These are phyloP conservation scores for Chalciporus chontae DNA, from an alignment of 768 basidiomycete genomes.

Conservation along the genomic window DNA sequence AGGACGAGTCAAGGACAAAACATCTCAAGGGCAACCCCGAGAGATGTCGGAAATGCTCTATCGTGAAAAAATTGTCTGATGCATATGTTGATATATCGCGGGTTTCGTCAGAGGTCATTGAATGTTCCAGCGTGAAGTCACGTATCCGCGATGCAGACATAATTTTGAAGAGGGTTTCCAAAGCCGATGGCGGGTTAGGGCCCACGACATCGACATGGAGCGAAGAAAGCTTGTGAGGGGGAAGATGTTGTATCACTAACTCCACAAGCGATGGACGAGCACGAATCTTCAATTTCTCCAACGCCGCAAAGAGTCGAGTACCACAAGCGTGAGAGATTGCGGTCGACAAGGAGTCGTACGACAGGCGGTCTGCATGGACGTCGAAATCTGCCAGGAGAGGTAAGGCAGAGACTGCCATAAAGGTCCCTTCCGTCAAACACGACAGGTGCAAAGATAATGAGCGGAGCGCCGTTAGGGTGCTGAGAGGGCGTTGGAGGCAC, in stretches of 20 bases:
- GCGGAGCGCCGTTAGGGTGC: constrained; percentile 31
- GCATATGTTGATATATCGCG: constrained; percentile 27
- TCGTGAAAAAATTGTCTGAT: constrained; percentile 11
- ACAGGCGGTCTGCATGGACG: constrained; percentile 41
- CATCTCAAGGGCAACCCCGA: constrained; percentile 33
- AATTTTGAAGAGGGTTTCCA: constrained; percentile 34
- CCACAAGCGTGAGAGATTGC: constrained; percentile 1
- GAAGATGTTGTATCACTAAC: constrained; percentile 34
- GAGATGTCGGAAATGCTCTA: constrained; percentile 35
- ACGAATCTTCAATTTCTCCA: constrained; percentile 40
- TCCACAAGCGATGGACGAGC: constrained; percentile 33
- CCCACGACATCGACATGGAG: constrained; percentile 40
- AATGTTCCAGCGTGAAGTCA: constrained; percentile 42
- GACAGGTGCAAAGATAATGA: constrained; percentile 40
- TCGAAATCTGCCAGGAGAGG: constrained; percentile 39
- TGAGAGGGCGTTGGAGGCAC: constrained; percentile 30
- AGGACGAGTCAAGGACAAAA: constrained; percentile 38
- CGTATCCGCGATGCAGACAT: constrained; percentile 33
- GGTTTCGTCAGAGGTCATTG: constrained; percentile 23
- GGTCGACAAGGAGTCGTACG: constrained; percentile 17
- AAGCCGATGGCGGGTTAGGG: constrained; percentile 23
- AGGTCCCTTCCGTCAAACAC: constrained; percentile 34
- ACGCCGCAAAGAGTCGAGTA: constrained; percentile 30
- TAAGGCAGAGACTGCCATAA: constrained; percentile 37
- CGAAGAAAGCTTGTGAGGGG: constrained; percentile 30